Conservation (phyloP, 2,329 filamentous ascomycete species). For the Lasiodiplodia sp. region DNA sequence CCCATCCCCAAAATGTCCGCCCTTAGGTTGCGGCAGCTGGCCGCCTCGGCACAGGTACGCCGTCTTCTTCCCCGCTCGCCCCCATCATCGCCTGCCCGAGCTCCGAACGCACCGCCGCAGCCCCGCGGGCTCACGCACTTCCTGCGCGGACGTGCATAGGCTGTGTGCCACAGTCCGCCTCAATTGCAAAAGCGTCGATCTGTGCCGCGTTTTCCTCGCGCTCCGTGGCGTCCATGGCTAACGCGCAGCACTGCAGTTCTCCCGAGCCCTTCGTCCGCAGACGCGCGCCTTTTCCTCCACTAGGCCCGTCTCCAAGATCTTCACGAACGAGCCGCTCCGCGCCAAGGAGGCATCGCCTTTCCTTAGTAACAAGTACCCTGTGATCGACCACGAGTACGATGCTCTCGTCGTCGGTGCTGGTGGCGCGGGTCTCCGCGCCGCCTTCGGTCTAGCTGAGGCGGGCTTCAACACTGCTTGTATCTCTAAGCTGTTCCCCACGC, state of each 20-base stretch:
- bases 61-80: not conserved
- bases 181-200: conserved; percentile 4
- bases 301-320: conserved; percentile 81
- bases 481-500: conserved; percentile 83
- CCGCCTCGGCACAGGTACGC: conserved; percentile 29
- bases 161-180: not conserved
- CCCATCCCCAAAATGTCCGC: conserved; percentile 28
- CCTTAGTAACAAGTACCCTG: conserved; percentile 88
- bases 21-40: conserved; percentile 31
- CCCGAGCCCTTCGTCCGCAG: conserved; percentile 68
- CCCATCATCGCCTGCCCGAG: conserved; percentile 11
- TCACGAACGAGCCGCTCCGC: conserved; percentile 83
- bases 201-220: not conserved
- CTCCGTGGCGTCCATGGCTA: not conserved
- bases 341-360: conserved; percentile 92
- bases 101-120: conserved; percentile 5
- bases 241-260: conserved; percentile 62
- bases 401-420: conserved; percentile 90
- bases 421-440: conserved; percentile 80
- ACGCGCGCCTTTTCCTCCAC: conserved; percentile 87
- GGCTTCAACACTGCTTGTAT: conserved; percentile 92
- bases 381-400: conserved; percentile 99
- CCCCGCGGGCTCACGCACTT: conserved; percentile 11
- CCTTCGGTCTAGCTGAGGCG: conserved; percentile 85
- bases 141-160: not conserved